phyloP scores from a whole-genome alignment of 2,329 filamentous ascomycete species.

The Sporothrix schenckii region DNA sequence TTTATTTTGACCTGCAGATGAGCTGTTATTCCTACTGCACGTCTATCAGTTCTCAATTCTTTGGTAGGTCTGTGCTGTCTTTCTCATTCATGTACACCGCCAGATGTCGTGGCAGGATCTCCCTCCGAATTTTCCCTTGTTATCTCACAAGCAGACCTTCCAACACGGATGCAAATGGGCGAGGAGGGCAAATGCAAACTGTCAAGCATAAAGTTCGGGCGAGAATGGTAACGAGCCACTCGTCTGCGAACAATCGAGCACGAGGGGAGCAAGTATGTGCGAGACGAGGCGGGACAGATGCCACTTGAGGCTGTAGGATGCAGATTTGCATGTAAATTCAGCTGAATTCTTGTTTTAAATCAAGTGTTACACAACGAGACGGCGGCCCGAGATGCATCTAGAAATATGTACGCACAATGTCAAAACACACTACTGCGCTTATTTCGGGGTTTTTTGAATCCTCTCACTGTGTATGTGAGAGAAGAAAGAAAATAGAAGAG shows the following conservation, averaged over 20 bases:
- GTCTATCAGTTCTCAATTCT: conserved; percentile 1
- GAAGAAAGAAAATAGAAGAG: background rate
- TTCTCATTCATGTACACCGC: conserved; percentile 20
- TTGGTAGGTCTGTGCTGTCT: background rate
- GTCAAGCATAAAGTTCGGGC: background rate
- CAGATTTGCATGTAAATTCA: background rate
- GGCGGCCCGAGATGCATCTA: too few species aligned
- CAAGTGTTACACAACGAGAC: background rate
- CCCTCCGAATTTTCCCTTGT: background rate
- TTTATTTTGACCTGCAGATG: background rate
- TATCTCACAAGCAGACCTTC: background rate
- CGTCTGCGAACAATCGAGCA: conserved; percentile 24
- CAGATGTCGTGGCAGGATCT: conserved; percentile 21
- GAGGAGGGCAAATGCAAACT: background rate
- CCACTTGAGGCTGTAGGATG: background rate
- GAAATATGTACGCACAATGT: background rate
- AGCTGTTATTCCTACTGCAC: background rate
- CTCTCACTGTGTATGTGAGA: too few species aligned
- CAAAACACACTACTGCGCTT: background rate
- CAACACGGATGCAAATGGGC: background rate
- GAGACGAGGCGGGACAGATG: background rate
- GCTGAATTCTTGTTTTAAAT: background rate
- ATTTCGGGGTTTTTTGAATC: background rate
- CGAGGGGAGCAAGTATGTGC: conserved; percentile 10
- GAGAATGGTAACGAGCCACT: conserved; percentile 27